Base-by-base conservation (phyloP, 805 yeast species). In the Lipomyces yamanashiensis region DNA sequence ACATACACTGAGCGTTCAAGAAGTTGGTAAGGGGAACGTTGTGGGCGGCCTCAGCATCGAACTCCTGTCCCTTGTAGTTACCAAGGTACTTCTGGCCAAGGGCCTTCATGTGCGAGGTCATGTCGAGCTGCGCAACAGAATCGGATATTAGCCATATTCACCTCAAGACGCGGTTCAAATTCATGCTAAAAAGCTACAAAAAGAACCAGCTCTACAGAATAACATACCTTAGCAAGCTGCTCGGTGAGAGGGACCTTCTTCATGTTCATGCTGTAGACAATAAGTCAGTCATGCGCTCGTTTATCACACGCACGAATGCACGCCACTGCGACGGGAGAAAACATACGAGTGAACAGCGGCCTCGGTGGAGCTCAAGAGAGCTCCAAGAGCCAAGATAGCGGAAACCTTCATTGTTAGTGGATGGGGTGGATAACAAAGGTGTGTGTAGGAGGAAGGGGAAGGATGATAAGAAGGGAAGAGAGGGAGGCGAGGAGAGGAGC, bases 21-120 rank as follows among this genome's bases (percentile, higher is more conserved):
- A 93, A 95, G 81, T 95, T 92, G 69, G 95, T 87, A 76, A 95
- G 84, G 13, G 98, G 98, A 54, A 90, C 82, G 69, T 88, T 88
- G 74, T 88, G 91, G 43, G 82, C 85, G 50, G 72, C 67, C 62
- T 68, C 71, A 44, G 72, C 75, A 40, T 70, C 74, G 44, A 75
- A 70, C 63, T 66, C 61, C 57, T 69, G 63, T 10, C 76, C 76
- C 67, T 81, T 79, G 74, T 79, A 86, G 50, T 80, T 74, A 58
- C 79, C 76, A 63, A 84, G 71, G 76, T 88, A 88, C 77, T 87
- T 88, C 70, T 81, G 79, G 62, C 87, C 87, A 72, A 88, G 81
- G 23, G 84, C 82, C 51, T 78, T 72, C 63, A 87, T 77, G 74
- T 87, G 88, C 60, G 69, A 61, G 55, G 62, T 61, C 62, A 74